phyloP scores from a whole-genome alignment of 345 rosid species.

The Eucalyptus cloeziana region DNA sequence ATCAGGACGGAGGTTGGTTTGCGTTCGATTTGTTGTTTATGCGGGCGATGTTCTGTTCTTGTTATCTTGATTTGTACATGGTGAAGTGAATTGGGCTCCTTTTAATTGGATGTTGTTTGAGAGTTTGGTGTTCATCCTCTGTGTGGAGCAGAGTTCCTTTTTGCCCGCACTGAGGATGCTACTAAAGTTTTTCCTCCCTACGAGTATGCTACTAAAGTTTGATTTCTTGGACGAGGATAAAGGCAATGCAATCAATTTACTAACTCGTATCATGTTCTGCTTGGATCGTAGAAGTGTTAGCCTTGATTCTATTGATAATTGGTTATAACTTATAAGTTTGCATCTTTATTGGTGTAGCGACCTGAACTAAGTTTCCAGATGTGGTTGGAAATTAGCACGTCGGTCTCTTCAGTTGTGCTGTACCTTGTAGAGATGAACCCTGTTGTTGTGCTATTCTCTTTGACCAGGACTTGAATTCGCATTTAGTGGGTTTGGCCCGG shows the following conservation, averaged over 20 bases:
- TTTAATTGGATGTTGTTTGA: neutral
- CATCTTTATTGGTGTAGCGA: neutral
- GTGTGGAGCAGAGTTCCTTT: neutral
- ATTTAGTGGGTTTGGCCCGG: neutral
- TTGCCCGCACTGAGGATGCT: neutral
- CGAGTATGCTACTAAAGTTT: neutral
- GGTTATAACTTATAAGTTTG: neutral
- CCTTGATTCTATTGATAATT: neutral
- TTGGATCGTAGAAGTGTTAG: neutral
- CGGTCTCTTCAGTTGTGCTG: neutral
- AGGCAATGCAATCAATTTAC: neutral
- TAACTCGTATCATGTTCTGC: neutral
- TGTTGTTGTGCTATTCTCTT: neutral
- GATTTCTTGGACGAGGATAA: neutral
- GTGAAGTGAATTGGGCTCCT: neutral
- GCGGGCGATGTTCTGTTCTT: neutral
- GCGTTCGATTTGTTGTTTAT: neutral
- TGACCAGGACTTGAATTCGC: neutral
- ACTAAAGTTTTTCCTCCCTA: neutral
- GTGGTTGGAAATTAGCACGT: neutral
- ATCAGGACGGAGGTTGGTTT: constrained; percentile 57
- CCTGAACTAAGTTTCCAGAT: neutral
- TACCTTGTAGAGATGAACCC: neutral
- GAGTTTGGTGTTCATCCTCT: neutral
- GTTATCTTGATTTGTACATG: neutral